Conservation (phyloP, 352 stramenopile species). For the Thraustochytrium sp. region DNA sequence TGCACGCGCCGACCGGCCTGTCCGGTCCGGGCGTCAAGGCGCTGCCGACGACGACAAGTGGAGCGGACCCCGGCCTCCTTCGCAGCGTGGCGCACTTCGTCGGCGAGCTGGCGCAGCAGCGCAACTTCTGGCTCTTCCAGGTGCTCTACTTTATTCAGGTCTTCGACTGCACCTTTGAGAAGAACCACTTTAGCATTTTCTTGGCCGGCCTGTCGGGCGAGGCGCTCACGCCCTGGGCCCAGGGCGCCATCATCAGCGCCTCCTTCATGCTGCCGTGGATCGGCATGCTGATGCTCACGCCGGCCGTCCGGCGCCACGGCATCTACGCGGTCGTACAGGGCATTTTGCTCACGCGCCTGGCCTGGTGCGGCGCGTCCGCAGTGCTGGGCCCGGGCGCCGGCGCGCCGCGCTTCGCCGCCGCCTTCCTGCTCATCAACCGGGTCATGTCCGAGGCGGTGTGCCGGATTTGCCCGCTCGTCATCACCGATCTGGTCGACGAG, state of each 20-base stretch:
- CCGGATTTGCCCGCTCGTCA: conserved; percentile 34
- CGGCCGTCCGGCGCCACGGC: not conserved
- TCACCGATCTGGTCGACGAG: conserved; percentile 45
- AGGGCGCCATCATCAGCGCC: conserved; percentile 23
- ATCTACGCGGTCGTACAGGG: conserved; percentile 5
- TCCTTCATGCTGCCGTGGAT: conserved; percentile 44
- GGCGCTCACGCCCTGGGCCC: not conserved
- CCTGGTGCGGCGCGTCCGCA: not conserved
- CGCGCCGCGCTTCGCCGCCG: not conserved
- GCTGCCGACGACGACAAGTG: not conserved
- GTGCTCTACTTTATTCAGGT: conserved; percentile 30
- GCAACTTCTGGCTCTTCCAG: conserved; percentile 43
- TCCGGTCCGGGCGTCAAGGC: not conserved
- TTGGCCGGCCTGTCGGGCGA: conserved; percentile 25
- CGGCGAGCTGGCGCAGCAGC: conserved; percentile 1
- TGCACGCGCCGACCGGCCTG: not conserved
- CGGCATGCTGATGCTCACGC: conserved; percentile 32
- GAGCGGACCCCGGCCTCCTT: not conserved
- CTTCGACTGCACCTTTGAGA: conserved; percentile 49
- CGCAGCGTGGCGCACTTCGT: not conserved
- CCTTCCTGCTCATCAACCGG: conserved; percentile 40
- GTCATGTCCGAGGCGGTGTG: conserved; percentile 43
- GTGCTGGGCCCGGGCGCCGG: not conserved
- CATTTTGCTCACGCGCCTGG: conserved; percentile 27
- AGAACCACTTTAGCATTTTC: conserved; percentile 48